phyloP scores from a whole-genome alignment of 176 grass and related monocot genomes.

The Microstegium vimineum region DNA sequence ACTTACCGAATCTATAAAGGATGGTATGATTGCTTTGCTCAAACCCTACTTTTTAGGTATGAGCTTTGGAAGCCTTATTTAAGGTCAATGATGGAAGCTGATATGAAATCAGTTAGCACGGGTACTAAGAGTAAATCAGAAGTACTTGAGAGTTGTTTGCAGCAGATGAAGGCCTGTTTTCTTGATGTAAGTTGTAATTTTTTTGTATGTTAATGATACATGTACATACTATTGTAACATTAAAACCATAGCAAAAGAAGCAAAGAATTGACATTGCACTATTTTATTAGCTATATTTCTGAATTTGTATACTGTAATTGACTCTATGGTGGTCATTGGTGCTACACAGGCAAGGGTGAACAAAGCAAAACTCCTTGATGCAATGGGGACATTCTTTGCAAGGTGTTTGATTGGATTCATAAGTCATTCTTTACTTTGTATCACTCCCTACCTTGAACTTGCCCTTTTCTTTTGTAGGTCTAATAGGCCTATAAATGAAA shows the following conservation, averaged over 20 bases:
- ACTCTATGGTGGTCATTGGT: constrained; percentile 18
- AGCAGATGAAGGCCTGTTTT: constrained; percentile 98
- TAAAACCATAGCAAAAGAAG: background rate
- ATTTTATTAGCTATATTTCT: background rate
- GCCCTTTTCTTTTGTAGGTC: constrained; percentile 47
- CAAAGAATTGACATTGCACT: background rate
- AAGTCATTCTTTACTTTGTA: constrained; percentile 26
- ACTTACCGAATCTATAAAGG: background rate
- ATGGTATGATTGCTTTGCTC: constrained; percentile 4
- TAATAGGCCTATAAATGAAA: constrained; percentile 54
- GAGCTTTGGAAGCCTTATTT: constrained; percentile 98
- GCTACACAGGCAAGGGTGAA: constrained; percentile 62
- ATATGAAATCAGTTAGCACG: constrained; percentile 96
- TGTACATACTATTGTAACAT: background rate
- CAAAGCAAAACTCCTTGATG: constrained; percentile 83
- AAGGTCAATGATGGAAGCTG: constrained; percentile 94
- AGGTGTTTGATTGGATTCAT: constrained; percentile 51
- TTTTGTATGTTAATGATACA: constrained; percentile 7
- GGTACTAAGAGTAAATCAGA: constrained; percentile 88
- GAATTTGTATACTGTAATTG: background rate
- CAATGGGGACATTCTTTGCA: constrained; percentile 88
- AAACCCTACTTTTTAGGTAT: constrained; percentile 54
- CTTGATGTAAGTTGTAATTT: constrained; percentile 70
- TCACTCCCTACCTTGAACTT: constrained; percentile 10
- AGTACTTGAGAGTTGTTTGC: constrained; percentile 82